Conservation (phyloP, 179 eudicot genomes). For the Heliamphora pulchella region DNA sequence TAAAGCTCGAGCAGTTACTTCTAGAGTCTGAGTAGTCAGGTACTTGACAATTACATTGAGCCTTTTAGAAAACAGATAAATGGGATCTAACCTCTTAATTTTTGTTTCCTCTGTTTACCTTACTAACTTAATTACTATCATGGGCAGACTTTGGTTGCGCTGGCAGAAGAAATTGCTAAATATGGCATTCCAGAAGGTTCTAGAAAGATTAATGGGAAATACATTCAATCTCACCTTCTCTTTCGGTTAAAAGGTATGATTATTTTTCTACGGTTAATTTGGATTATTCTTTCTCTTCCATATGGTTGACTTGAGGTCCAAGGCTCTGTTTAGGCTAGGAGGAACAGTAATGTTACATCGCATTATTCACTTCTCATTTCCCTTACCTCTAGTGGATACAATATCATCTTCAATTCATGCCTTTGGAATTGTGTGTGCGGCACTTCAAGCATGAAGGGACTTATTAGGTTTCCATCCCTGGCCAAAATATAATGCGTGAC, state of each 20-base stretch:
- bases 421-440: background rate
- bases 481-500: background rate
- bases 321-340: background rate
- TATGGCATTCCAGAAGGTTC: constrained; percentile 64
- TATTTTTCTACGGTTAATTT: constrained; percentile 8
- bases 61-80: too few relatives aligned
- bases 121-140: background rate
- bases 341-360: background rate
- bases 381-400: background rate
- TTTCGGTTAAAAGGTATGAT: constrained; percentile 59
- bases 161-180: constrained; percentile 68
- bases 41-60: background rate
- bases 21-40: too few relatives aligned
- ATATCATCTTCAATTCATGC: background rate
- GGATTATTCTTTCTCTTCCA: constrained; percentile 2
- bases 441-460: background rate
- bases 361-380: background rate
- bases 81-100: background rate
- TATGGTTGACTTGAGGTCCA: background rate
- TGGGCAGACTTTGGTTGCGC: constrained; percentile 56
- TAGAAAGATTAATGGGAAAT: constrained; percentile 80
- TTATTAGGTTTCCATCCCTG: background rate
- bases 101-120: background rate
- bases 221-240: constrained; percentile 73
- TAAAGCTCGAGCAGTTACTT: background rate